Base-by-base conservation (phyloP, 2,329 filamentous ascomycete species). In the Apiospora kogelbergensis region DNA sequence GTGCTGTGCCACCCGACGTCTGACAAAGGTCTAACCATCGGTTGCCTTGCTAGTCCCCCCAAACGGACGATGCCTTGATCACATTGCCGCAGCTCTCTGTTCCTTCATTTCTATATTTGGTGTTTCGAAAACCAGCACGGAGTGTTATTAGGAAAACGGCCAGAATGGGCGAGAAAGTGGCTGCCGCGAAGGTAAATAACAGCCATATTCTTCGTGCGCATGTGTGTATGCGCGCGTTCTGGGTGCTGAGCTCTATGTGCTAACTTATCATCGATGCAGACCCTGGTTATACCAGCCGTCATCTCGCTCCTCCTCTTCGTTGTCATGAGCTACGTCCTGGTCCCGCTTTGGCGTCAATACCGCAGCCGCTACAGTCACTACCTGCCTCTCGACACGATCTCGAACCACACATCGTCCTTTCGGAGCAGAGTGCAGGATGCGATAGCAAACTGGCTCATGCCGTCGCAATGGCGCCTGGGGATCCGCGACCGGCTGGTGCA, bases 281-380 rank as follows among this genome's bases (percentile, higher is more conserved):
- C 90, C 6, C 81, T 94, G 71, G 79, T 93, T 74, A 82, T 93
- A 72, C 92, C 92, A 42, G 91, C 91, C 67, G 75, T 90, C 76
- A 90, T 94, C 76, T 92, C 92, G 63, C 84, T 94, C 64, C 80
- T 87, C 71, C 81, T 93, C 73, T 95, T 93, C 80, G 79, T 94
- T 74, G 69, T 89, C 69, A 81, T 90, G 68, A 90, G 88, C 68
- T 92, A 89, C 78, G 81, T 90, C 74, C 75, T 93, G 70, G 76
- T 93, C 33, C 92, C 92, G 1, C 77, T 91, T 70, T 92, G 91
- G 87, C 90, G 88, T 64, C 87, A 86, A 68, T 92, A 93, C 79
- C 89, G 88, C 72, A 86, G 86, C 73, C 89, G 91, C 70, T 94
- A 94, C 79, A 87, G 89, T 76, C 90, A 93, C 70, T 94, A 94